A percentile compares a stretch with the other conserved stretches of the same genome.
Evolutionary conservation across 2,329 filamentous ascomycete genomes (phyloP).

Genomic region (Fusarium gaditjirri): DNA sequence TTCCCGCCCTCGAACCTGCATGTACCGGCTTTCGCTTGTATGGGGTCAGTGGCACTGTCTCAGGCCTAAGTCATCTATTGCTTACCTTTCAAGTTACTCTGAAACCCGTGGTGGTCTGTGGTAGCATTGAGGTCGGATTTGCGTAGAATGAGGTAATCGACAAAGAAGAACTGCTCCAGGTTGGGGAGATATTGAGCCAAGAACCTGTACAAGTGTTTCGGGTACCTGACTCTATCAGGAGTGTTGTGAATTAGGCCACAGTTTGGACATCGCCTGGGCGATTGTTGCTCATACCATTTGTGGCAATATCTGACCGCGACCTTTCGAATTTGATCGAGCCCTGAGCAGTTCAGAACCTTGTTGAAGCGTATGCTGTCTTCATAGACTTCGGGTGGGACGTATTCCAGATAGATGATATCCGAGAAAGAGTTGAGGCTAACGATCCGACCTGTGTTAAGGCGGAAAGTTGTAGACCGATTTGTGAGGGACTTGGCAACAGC

Average conservation of each 20-base stretch:
- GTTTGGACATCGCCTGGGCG: conserved; percentile 43
- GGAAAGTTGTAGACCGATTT: conserved; percentile 38
- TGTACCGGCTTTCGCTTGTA: neutral
- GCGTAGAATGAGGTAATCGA: conserved; percentile 56
- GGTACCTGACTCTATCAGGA: conserved; percentile 46
- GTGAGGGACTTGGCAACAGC: conserved; percentile 36
- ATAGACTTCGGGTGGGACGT: conserved; percentile 46
- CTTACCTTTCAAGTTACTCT: conserved; percentile 14
- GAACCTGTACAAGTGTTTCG: conserved; percentile 57
- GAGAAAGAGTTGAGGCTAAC: conserved; percentile 45
- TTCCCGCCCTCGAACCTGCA: conserved; percentile 38
- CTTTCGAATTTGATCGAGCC: conserved; percentile 49
- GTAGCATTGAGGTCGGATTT: conserved; percentile 21
- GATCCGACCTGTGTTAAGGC: conserved; percentile 42
- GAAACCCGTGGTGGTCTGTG: neutral
- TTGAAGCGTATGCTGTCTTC: conserved; percentile 43
- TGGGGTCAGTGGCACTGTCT: conserved; percentile 10
- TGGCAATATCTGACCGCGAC: conserved; percentile 57
- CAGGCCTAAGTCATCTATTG: neutral
- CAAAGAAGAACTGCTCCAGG: conserved; percentile 57
- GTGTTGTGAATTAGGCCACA: conserved; percentile 50
- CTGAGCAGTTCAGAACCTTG: conserved; percentile 42
- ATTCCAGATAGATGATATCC: conserved; percentile 51
- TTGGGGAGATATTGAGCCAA: conserved; percentile 54
- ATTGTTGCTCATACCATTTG: conserved; percentile 51